Evolutionary conservation across 495 filamentous ascomycete genomes (phyloP).

Genomic region (Penicillium antarcticum): DNA sequence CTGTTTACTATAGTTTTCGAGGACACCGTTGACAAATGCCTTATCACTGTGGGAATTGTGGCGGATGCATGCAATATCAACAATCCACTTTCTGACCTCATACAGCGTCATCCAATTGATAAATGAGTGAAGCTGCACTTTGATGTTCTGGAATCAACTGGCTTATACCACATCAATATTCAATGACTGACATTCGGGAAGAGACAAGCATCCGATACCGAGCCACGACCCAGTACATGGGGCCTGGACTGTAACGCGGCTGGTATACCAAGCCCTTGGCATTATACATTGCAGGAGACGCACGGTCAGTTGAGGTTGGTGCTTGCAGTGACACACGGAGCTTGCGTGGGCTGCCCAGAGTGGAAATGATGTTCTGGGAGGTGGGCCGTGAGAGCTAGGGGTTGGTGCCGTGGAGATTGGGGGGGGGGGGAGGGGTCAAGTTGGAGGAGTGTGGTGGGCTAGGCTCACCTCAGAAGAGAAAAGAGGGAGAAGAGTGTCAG

Average conservation of each 20-base stretch:
- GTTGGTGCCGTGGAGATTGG: background rate
- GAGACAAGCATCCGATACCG: background rate
- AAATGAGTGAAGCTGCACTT: background rate
- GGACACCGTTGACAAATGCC: no score
- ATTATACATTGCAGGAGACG: background rate
- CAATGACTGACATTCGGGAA: background rate
- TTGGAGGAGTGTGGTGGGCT: no score
- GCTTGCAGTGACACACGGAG: conserved; percentile 1
- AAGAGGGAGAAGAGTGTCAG: no score
- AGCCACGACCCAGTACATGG: background rate
- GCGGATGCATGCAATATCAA: no score
- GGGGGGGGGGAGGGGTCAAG: no score
- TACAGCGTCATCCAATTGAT: no score
- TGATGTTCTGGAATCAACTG: background rate
- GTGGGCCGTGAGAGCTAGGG: background rate
- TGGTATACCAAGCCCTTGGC: background rate
- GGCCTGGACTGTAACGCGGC: background rate
- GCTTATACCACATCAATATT: background rate
- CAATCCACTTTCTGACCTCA: no score
- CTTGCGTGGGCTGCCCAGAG: conserved; percentile 2
- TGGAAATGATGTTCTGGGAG: background rate
- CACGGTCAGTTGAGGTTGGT: background rate
- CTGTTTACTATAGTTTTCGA: no score
- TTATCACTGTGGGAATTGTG: no score
- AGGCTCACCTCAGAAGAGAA: no score